Evolutionary conservation across 2,329 filamentous ascomycete genomes (phyloP).

Genomic region (Dactylellina cionopaga): DNA sequence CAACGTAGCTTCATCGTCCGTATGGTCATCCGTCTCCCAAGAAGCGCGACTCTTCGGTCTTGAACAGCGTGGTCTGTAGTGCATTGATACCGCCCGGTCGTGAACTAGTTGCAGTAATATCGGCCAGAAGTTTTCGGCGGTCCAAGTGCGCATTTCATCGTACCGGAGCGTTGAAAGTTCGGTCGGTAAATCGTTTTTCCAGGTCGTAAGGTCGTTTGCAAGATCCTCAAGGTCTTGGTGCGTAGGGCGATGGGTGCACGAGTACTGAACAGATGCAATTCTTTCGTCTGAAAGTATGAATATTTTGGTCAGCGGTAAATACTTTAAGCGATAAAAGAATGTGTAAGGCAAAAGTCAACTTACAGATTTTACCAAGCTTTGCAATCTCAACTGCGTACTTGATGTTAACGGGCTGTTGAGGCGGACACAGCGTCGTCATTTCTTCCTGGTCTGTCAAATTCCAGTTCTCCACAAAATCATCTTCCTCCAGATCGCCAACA

Average conservation of each 20-base stretch:
- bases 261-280: constrained; percentile 43
- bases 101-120: constrained; percentile 44
- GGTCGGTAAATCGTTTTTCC: constrained; percentile 38
- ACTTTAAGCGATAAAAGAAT: too few species aligned
- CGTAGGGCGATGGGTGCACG: constrained; percentile 42
- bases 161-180: constrained; percentile 46
- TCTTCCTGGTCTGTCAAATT: constrained; percentile 16
- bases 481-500: constrained; percentile 38
- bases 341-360: too few species aligned
- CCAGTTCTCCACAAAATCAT: constrained; percentile 49
- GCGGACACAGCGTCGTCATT: constrained; percentile 26
- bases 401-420: constrained; percentile 32
- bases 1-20: constrained; percentile 19
- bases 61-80: constrained; percentile 40
- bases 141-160: constrained; percentile 50
- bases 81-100: constrained; percentile 51
- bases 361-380: constrained; percentile 44
- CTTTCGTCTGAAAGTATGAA: constrained; percentile 23
- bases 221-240: constrained; percentile 27
- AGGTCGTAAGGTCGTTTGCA: constrained; percentile 29
- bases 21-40: constrained; percentile 20
- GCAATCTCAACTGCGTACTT: constrained; percentile 47
- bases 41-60: constrained; percentile 22
- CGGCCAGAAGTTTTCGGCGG: constrained; percentile 47
- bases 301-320: too few species aligned